phyloP scores from a whole-genome alignment of 768 basidiomycete genomes.

The Nevesoporus exiguus region DNA sequence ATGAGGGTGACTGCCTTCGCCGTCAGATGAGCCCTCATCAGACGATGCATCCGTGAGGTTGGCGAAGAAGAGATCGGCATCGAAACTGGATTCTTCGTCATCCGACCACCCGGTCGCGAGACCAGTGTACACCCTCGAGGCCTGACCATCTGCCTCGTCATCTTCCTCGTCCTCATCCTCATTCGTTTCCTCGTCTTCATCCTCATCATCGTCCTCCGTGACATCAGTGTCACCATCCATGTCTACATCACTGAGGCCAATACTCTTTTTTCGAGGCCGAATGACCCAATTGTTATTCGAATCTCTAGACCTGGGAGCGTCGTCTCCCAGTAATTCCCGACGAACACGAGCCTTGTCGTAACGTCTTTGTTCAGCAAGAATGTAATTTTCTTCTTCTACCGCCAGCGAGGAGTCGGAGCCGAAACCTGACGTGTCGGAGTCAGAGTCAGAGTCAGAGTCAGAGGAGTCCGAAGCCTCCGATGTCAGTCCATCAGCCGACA shows the following conservation, averaged over 20 bases:
- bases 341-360: conserved; percentile 51
- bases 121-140: conserved; percentile 49
- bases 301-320: conserved; percentile 40
- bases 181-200: conserved; percentile 38
- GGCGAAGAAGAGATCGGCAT: conserved; percentile 82
- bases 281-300: conserved; percentile 63
- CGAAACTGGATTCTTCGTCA: conserved; percentile 73
- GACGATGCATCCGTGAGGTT: conserved; percentile 61
- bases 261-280: conserved; percentile 64
- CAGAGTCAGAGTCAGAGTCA: conserved; percentile 39
- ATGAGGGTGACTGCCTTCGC: conserved; percentile 46
- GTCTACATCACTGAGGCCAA: conserved; percentile 58
- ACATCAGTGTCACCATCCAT: conserved; percentile 62
- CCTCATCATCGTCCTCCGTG: conserved; percentile 55
- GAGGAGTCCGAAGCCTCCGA: conserved; percentile 47
- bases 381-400: conserved; percentile 61
- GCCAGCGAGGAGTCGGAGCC: conserved; percentile 56
- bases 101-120: conserved; percentile 77
- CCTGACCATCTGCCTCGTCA: conserved; percentile 45
- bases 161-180: conserved; percentile 44
- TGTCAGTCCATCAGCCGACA: conserved; percentile 58
- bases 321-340: conserved; percentile 58
- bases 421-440: conserved; percentile 35
- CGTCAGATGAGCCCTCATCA: conserved; percentile 36
- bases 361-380: conserved; percentile 45